phyloP scores from a whole-genome alignment of 2,329 filamentous ascomycete species.

The Arthrobotrys iridis region DNA sequence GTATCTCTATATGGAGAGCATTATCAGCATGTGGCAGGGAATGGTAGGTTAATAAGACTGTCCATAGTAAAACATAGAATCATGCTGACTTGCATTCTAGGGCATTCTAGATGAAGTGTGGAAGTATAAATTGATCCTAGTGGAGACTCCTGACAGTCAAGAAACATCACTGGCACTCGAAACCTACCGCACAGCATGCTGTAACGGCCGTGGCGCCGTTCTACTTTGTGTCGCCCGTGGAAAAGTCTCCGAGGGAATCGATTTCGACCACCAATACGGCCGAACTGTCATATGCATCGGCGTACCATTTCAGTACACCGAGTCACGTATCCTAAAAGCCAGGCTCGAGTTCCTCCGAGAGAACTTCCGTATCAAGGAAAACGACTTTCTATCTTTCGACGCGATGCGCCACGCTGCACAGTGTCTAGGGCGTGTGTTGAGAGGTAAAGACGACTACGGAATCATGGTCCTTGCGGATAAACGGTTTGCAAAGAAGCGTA shows the following conservation, averaged over 20 bases:
- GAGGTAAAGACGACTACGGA: conserved; percentile 99
- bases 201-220: conserved; percentile 93
- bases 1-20: conserved; percentile 98
- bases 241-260: conserved; percentile 97
- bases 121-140: conserved; percentile 98
- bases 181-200: conserved; percentile 96
- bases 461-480: conserved; percentile 98
- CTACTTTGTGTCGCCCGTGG: conserved; percentile 94
- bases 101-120: conserved; percentile 96
- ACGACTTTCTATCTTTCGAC: conserved; percentile 97
- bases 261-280: conserved; percentile 99
- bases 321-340: conserved; percentile 95
- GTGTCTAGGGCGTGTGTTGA: conserved; percentile 89
- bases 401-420: conserved; percentile 99
- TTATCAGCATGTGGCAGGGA: conserved; percentile 98
- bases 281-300: conserved; percentile 95
- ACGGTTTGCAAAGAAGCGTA: conserved; percentile 89
- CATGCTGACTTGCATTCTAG: conserved; percentile 20
- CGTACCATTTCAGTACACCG: conserved; percentile 98
- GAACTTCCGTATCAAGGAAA: conserved; percentile 94
- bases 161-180: conserved; percentile 95
- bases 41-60: conserved; percentile 70
- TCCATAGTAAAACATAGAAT: neutral
- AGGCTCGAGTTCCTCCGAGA: conserved; percentile 95
- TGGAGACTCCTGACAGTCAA: conserved; percentile 96